Conservation (phyloP, 495 filamentous ascomycete genomes). For the Aspergillus sclerotioniger region DNA sequence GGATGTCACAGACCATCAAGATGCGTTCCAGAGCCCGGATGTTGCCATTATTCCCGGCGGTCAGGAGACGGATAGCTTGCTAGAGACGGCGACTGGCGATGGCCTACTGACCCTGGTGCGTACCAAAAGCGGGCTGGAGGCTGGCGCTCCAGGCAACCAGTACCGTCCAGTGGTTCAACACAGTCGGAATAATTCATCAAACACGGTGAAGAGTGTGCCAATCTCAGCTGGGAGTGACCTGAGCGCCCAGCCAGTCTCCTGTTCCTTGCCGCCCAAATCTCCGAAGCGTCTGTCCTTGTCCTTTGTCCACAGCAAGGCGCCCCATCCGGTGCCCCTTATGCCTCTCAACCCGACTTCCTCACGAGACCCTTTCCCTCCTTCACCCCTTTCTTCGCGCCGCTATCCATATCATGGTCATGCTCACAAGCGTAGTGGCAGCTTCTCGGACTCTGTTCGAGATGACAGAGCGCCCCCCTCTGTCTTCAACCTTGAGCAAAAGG, state of each 20-base stretch:
- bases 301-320: conserved; percentile 46
- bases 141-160: conserved; percentile 33
- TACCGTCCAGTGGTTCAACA: conserved; percentile 27
- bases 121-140: conserved; percentile 2
- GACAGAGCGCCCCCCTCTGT: conserved; percentile 56
- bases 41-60: conserved; percentile 75
- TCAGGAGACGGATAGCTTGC: conserved; percentile 23
- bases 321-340: conserved; percentile 59
- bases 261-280: conserved; percentile 72
- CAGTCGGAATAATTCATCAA: conserved; percentile 44
- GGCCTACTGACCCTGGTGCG: conserved; percentile 15
- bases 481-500: conserved; percentile 36
- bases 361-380: conserved; percentile 29
- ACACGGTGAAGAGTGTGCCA: conserved; percentile 44
- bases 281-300: conserved; percentile 45
- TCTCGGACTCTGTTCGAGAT: conserved; percentile 86
- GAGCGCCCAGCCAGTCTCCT: conserved; percentile 70
- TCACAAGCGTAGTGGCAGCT: conserved; percentile 72
- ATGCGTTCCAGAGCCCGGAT: conserved; percentile 55
- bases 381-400: conserved; percentile 29
- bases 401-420: conserved; percentile 46
- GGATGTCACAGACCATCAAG: conserved; percentile 65
- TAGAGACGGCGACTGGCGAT: conserved; percentile 20
- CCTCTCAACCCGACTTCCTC: conserved; percentile 21
- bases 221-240: conserved; percentile 52